Evolutionary conservation across 2,329 filamentous ascomycete species (phyloP).

Genomic region (Raffaelea ambrosiae): DNA sequence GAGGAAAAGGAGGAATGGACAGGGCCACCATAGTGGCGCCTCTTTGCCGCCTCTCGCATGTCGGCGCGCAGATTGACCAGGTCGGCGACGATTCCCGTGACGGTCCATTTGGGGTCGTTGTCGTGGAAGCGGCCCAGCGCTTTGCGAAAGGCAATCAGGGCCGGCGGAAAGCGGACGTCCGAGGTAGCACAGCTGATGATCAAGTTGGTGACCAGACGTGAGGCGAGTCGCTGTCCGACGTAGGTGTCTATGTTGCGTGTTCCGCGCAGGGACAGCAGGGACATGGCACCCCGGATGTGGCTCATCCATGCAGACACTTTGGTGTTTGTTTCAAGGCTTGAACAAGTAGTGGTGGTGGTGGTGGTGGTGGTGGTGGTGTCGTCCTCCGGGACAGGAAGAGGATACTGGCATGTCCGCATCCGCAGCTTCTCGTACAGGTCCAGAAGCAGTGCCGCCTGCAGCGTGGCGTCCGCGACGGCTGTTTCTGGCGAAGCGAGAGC

Average conservation of each 20-base stretch:
- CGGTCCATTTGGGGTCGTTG: neutral
- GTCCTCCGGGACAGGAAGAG: too few relatives aligned
- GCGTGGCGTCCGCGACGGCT: neutral
- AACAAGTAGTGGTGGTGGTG: too few relatives aligned
- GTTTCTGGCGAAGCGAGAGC: neutral
- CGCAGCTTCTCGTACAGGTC: neutral
- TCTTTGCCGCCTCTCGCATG: too few relatives aligned
- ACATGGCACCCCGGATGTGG: neutral
- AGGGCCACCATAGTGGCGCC: too few relatives aligned
- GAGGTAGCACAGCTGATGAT: neutral
- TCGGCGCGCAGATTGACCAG: neutral
- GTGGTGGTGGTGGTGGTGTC: too few relatives aligned
- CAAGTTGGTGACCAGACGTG: neutral
- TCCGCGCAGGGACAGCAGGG: neutral
- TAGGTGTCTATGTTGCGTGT: neutral
- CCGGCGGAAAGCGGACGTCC: neutral
- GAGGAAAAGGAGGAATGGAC: too few relatives aligned
- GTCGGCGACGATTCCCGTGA: neutral
- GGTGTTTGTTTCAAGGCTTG: too few relatives aligned
- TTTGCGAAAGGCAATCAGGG: neutral
- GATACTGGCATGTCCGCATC: too few relatives aligned
- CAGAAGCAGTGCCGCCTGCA: neutral
- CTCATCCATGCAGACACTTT: neutral
- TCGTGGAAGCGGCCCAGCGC: neutral
- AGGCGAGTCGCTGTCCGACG: neutral